These are phyloP conservation scores for Herpetomonas samuelpessoai DNA, from an alignment of 208 protist species.

Conservation along the genomic window DNA sequence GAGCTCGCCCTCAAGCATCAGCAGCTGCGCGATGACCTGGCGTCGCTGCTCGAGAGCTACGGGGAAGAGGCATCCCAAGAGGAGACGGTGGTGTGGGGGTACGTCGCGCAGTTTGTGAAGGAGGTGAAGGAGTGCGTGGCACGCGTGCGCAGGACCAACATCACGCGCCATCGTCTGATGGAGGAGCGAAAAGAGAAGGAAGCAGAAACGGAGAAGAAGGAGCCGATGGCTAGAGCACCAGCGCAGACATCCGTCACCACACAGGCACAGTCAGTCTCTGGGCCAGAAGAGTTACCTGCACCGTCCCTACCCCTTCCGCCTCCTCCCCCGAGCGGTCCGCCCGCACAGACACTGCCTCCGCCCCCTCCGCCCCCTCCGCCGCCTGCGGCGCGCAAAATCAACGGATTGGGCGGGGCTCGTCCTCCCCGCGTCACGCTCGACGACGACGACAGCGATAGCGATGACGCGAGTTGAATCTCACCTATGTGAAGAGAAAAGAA, in stretches of 20 bases:
- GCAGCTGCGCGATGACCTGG: slow-evolving; percentile 60
- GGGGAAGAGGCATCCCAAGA: slow-evolving; percentile 64
- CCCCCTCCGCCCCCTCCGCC: no score
- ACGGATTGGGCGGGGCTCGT: background rate
- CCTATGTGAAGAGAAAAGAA: background rate
- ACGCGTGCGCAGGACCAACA: slow-evolving; percentile 15
- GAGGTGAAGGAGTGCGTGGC: slow-evolving; percentile 43
- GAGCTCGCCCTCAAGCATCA: slow-evolving; percentile 61
- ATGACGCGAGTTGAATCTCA: slow-evolving; percentile 1
- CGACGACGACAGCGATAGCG: background rate
- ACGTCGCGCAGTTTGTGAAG: slow-evolving; percentile 51
- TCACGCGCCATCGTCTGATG: slow-evolving; percentile 26
- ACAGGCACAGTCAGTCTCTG: background rate
- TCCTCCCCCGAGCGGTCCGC: background rate
- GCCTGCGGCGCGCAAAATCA: background rate
- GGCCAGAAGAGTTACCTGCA: no score
- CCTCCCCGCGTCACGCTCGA: background rate
- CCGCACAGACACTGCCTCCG: background rate
- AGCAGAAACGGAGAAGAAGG: slow-evolving; percentile 1
- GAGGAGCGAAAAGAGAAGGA: background rate
- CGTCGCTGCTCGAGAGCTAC: slow-evolving; percentile 64
- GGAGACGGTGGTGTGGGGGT: slow-evolving; percentile 59
- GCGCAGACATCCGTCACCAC: background rate
- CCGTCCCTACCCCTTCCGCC: background rate
- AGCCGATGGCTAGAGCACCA: background rate